Conservation (phyloP, 805 yeast genomes). For the Candida koratica region DNA sequence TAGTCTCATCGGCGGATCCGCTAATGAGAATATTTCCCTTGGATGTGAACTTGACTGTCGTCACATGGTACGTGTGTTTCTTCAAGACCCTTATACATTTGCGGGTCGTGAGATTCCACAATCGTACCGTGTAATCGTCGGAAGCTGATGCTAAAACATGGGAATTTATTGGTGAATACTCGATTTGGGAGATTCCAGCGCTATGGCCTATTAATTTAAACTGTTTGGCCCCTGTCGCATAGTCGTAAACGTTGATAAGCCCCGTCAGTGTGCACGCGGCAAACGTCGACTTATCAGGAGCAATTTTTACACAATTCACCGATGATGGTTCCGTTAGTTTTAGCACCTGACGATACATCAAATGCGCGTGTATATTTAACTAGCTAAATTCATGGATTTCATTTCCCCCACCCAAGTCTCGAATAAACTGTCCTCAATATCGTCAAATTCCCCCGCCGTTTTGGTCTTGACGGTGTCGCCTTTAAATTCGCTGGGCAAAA, state of each 20-base stretch:
- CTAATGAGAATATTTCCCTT: constrained; percentile 77
- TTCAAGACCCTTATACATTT: constrained; percentile 49
- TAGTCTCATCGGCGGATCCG: constrained; percentile 87
- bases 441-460: constrained; percentile 26
- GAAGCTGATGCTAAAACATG: constrained; percentile 75
- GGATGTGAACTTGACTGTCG: constrained; percentile 61
- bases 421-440: constrained; percentile 37
- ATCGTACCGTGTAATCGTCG: constrained; percentile 74
- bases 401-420: constrained; percentile 42
- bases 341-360: constrained; percentile 1
- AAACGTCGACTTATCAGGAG: constrained; percentile 55
- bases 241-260: constrained; percentile 23
- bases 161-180: constrained; percentile 70
- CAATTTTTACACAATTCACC: constrained; percentile 37
- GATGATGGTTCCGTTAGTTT: constrained; percentile 3
- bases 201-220: constrained; percentile 53
- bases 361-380: constrained; percentile 1
- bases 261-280: constrained; percentile 48
- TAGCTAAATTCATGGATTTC: constrained; percentile 10
- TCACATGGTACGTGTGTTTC: constrained; percentile 85
- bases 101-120: constrained; percentile 60
- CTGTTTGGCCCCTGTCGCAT: constrained; percentile 25
- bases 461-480: constrained; percentile 6
- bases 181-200: constrained; percentile 67
- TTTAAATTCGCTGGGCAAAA: constrained; percentile 31